Percentiles rank a stretch among this genome's conserved stretches.
These are phyloP conservation scores for Ogataea nitratoaversa DNA, from an alignment of 805 yeast species.

Conservation along the genomic window DNA sequence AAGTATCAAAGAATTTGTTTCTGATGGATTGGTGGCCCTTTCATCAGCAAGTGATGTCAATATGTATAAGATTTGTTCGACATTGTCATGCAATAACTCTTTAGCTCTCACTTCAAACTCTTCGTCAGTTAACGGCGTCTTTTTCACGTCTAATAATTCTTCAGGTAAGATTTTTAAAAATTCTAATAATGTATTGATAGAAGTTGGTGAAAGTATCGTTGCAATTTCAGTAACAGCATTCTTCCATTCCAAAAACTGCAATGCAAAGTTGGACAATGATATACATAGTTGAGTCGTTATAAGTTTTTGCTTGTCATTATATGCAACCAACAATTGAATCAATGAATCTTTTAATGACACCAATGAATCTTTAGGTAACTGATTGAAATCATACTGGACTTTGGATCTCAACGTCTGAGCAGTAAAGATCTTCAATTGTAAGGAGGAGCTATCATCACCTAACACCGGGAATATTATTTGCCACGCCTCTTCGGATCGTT, in stretches of 20 bases:
- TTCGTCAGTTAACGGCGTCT: conserved; percentile 74
- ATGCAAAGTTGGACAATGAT: conserved; percentile 74
- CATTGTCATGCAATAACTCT: conserved; percentile 61
- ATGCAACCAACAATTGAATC: conserved; percentile 49
- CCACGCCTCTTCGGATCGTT: conserved; percentile 85
- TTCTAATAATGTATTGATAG: conserved; percentile 55
- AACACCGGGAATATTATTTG: conserved; percentile 55
- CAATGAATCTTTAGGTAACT: conserved; percentile 59
- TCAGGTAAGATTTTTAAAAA: conserved; percentile 88
- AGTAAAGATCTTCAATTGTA: conserved; percentile 73
- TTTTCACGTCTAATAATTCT: conserved; percentile 74
- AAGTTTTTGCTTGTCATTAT: conserved; percentile 45
- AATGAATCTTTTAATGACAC: conserved; percentile 64
- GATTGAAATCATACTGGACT: conserved; percentile 78
- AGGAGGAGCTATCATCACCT: conserved; percentile 23
- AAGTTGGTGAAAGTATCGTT: conserved; percentile 38
- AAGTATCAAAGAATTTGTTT: conserved; percentile 45
- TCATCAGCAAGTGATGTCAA: conserved; percentile 46
- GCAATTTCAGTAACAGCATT: conserved; percentile 69
- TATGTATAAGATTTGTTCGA: conserved; percentile 61
- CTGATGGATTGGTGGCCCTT: conserved; percentile 26
- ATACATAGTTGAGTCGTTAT: conserved; percentile 82
- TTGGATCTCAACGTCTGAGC: conserved; percentile 89
- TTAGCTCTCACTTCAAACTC: conserved; percentile 66
- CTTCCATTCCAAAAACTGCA: conserved; percentile 73